Percentiles rank a stretch among this genome's conserved stretches.
Conservation (phyloP, 495 filamentous ascomycete species). For the Talaromyces borbonicus region DNA sequence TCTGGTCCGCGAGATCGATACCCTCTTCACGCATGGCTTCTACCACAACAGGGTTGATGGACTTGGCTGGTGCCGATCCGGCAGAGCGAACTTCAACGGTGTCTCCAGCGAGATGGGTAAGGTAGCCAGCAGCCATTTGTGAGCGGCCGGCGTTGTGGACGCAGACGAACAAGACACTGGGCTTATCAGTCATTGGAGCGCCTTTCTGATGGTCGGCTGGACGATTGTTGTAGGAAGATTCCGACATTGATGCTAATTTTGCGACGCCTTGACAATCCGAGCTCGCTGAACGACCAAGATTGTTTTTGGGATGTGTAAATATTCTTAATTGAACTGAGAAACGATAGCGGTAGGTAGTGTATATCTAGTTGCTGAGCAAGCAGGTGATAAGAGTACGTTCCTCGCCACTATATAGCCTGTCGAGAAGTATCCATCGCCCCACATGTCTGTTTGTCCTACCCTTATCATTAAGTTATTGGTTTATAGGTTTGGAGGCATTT, state of each 20-base stretch:
- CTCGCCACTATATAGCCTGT: background rate
- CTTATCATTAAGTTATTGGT: background rate
- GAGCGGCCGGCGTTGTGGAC: constrained; percentile 23
- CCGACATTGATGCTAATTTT: background rate
- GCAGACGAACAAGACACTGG: constrained; percentile 23
- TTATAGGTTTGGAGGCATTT: background rate
- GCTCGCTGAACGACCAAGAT: background rate
- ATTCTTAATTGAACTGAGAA: background rate
- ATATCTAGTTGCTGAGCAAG: background rate
- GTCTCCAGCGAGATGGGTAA: constrained; percentile 17
- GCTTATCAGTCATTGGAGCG: constrained; percentile 5
- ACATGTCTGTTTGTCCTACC: background rate
- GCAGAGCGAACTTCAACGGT: constrained; percentile 20
- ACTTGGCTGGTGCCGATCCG: constrained; percentile 18
- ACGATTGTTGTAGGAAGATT: background rate
- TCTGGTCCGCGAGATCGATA: constrained; percentile 18
- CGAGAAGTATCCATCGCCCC: background rate
- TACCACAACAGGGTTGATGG: constrained; percentile 18
- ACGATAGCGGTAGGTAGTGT: background rate
- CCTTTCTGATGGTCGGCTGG: background rate
- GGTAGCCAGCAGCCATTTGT: constrained; percentile 24
- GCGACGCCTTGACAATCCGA: background rate
- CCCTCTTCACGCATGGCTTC: constrained; percentile 24
- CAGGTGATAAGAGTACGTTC: background rate
- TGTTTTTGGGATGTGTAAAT: background rate